phyloP scores from a whole-genome alignment of 1,139 yeast genomes.

The Debaryomyces coudertii region DNA sequence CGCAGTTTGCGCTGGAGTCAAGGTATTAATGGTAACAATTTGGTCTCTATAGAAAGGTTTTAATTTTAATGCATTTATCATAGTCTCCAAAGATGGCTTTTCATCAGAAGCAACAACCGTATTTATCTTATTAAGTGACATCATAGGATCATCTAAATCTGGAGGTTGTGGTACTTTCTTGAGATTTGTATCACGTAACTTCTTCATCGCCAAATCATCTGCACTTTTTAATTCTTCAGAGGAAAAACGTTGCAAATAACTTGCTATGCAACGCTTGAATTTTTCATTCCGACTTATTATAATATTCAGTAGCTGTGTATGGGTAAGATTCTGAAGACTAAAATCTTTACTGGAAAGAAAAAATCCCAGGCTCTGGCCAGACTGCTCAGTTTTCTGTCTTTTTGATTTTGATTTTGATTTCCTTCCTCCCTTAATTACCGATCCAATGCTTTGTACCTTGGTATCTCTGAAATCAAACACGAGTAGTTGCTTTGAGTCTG shows the following conservation, averaged over 20 bases:
- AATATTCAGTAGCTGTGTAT: conserved; percentile 53
- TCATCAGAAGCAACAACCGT: conserved; percentile 10
- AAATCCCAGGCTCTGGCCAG: conserved; percentile 19
- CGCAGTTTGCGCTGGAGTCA: conserved; percentile 29
- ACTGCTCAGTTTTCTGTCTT: conserved; percentile 14
- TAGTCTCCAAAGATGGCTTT: conserved; percentile 30
- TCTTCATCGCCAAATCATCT: conserved; percentile 33
- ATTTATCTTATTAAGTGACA: conserved; percentile 39
- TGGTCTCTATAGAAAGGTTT: conserved; percentile 61
- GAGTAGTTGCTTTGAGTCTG: conserved; percentile 51
- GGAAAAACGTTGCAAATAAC: conserved; percentile 39
- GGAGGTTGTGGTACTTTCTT: conserved; percentile 51
- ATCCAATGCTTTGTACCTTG: conserved; percentile 44
- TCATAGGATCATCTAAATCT: conserved; percentile 34
- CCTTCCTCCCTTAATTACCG: conserved; percentile 25
- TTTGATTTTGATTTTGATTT: conserved; percentile 24
- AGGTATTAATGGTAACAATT: conserved; percentile 39
- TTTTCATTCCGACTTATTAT: conserved; percentile 60
- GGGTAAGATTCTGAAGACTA: conserved; percentile 28
- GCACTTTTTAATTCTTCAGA: conserved; percentile 21
- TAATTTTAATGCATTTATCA: conserved; percentile 51
- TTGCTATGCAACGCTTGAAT: conserved; percentile 48
- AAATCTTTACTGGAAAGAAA: conserved; percentile 31
- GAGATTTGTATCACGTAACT: conserved; percentile 36
- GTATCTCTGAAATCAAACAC: conserved; percentile 83